These are phyloP conservation scores for Botryotinia narcissicola DNA, from an alignment of 2,329 filamentous ascomycete species.

Conservation along the genomic window DNA sequence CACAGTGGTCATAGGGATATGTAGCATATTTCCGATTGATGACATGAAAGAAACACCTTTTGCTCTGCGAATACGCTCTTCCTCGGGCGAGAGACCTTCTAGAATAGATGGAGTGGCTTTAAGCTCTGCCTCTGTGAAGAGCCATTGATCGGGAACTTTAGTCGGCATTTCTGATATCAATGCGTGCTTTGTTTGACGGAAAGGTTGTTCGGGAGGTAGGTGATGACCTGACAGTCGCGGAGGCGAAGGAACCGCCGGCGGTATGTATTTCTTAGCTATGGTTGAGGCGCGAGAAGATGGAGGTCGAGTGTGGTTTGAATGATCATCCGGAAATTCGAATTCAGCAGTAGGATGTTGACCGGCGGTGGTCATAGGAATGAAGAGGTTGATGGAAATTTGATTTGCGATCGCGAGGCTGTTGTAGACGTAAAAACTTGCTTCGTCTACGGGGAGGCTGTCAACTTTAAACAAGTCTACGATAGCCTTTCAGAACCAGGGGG, in stretches of 20 bases:
- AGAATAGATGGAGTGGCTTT: slow-evolving; percentile 78
- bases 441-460: not conserved
- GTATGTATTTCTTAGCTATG: slow-evolving; percentile 50
- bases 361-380: slow-evolving; percentile 20
- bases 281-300: slow-evolving; percentile 29
- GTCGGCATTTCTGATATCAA: slow-evolving; percentile 37
- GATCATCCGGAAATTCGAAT: slow-evolving; percentile 15
- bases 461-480: not conserved
- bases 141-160: slow-evolving; percentile 67
- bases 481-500: not conserved
- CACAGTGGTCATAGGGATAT: slow-evolving; percentile 86
- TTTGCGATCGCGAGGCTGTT: not conserved
- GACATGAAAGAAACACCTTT: slow-evolving; percentile 97
- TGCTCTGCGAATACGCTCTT: slow-evolving; percentile 76
- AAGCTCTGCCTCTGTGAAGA: slow-evolving; percentile 82
- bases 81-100: slow-evolving; percentile 72
- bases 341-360: slow-evolving; percentile 11
- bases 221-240: slow-evolving; percentile 54
- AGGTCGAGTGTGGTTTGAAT: slow-evolving; percentile 17
- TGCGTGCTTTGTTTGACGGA: slow-evolving; percentile 16
- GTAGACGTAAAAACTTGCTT: not conserved
- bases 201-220: slow-evolving; percentile 46
- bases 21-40: slow-evolving; percentile 88
- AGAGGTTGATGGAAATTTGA: not conserved
- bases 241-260: slow-evolving; percentile 60